These are phyloP conservation scores for Penicillium ochrochloron DNA, from an alignment of 495 filamentous ascomycete species.

Conservation along the genomic window DNA sequence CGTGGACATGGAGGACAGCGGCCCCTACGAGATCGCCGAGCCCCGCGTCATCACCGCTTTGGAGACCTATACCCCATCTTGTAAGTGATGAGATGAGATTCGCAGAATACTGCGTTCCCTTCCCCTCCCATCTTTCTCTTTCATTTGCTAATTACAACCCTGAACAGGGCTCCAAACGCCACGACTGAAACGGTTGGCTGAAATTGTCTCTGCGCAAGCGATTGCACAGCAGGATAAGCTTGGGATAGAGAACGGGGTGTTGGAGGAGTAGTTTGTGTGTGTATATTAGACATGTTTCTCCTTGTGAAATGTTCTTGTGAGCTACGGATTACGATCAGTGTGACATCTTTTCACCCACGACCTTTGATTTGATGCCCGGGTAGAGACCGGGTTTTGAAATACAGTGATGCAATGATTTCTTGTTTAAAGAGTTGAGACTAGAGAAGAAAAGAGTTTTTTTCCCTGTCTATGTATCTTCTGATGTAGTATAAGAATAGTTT, in stretches of 20 bases:
- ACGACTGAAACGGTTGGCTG: slow-evolving; percentile 88
- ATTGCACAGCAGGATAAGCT: slow-evolving; percentile 90
- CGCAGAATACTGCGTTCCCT: not conserved
- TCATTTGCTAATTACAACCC: slow-evolving; percentile 18
- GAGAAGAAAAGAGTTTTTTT: not conserved
- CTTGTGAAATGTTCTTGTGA: slow-evolving; percentile 30
- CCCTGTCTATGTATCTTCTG: not conserved
- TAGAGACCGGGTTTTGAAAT: slow-evolving; percentile 26
- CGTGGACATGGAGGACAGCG: slow-evolving; percentile 99
- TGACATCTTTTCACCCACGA: slow-evolving; percentile 27
- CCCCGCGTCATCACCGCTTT: slow-evolving; percentile 93
- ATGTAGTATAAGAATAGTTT: not conserved
- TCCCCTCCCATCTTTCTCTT: not conserved
- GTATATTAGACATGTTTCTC: slow-evolving; percentile 36
- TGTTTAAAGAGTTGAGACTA: not conserved
- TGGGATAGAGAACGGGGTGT: slow-evolving; percentile 55
- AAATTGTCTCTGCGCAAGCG: slow-evolving; percentile 95
- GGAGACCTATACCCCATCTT: slow-evolving; percentile 97
- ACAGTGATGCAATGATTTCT: slow-evolving; percentile 34
- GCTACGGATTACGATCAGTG: slow-evolving; percentile 40
- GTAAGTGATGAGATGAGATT: slow-evolving; percentile 53
- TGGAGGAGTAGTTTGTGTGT: slow-evolving; percentile 39
- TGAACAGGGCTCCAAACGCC: slow-evolving; percentile 87
- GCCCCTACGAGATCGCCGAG: slow-evolving; percentile 99
- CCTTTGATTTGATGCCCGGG: slow-evolving; percentile 22